phyloP scores from a whole-genome alignment of 768 basidiomycete species.

The Leccinum uliginosum region DNA sequence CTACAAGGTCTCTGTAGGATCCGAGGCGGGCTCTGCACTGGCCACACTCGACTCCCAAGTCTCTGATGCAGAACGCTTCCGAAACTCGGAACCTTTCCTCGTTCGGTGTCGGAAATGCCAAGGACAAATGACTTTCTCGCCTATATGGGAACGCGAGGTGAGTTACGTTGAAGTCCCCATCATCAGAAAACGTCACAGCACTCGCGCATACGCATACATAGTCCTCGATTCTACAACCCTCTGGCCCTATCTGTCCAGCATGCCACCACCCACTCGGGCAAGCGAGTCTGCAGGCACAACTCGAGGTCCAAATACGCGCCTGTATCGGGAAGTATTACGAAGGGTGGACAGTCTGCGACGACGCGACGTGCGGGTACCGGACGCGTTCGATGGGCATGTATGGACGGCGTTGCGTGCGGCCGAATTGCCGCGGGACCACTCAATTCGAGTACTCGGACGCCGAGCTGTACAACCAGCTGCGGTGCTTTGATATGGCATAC shows the following conservation, averaged over 20 bases:
- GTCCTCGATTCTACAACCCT: conserved; percentile 61
- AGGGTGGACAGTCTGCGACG: conserved; percentile 85
- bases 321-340: conserved; percentile 83
- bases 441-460: conserved; percentile 71
- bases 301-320: conserved; percentile 80
- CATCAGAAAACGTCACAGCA: neutral
- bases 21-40: conserved; percentile 60
- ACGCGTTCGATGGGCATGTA: conserved; percentile 96
- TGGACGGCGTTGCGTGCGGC: conserved; percentile 72
- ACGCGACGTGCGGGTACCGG: conserved; percentile 73
- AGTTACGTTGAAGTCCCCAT: conserved; percentile 11
- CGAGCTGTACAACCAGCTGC: conserved; percentile 84
- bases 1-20: conserved; percentile 42
- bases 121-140: conserved; percentile 51
- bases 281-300: conserved; percentile 73
- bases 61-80: conserved; percentile 85
- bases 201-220: conserved; percentile 24
- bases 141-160: conserved; percentile 59
- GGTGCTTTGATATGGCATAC: conserved; percentile 73
- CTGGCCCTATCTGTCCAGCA: conserved; percentile 66
- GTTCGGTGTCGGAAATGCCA: conserved; percentile 78
- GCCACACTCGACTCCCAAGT: conserved; percentile 83
- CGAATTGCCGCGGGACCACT: conserved; percentile 9
- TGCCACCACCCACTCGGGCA: conserved; percentile 52
- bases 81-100: conserved; percentile 63